These are phyloP conservation scores for Aspergillus fumigatiaffinis DNA, from an alignment of 2,329 filamentous ascomycete genomes.

Conservation along the genomic window DNA sequence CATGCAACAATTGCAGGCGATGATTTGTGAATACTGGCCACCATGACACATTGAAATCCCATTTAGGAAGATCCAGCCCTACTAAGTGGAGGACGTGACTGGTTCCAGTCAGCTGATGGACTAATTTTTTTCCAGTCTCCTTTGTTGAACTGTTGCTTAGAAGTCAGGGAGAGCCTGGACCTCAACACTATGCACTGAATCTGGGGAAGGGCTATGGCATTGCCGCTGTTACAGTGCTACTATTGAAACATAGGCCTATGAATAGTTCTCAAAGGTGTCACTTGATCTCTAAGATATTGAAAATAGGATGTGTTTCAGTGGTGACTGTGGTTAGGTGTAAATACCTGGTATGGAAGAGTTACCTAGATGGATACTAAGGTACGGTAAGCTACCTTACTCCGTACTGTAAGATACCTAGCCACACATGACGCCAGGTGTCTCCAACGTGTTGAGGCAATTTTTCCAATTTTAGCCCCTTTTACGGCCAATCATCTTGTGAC, in stretches of 20 bases:
- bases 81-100: constrained; percentile 19
- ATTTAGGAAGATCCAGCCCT: constrained; percentile 14
- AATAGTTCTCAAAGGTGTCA: not conserved
- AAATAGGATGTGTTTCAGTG: not conserved
- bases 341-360: not conserved
- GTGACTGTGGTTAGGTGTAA: not conserved
- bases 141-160: constrained; percentile 1
- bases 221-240: not conserved
- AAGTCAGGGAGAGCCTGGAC: not conserved
- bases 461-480: constrained; percentile 15
- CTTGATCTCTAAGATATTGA: not conserved
- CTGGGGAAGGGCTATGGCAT: not conserved
- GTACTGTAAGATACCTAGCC: not conserved
- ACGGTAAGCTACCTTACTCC: not conserved
- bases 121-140: constrained; percentile 3
- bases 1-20: constrained; percentile 9
- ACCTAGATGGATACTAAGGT: not conserved
- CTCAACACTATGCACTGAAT: not conserved
- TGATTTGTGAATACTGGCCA: constrained; percentile 21
- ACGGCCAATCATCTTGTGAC: constrained; percentile 12
- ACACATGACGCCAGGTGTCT: not conserved
- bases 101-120: constrained; percentile 16
- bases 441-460: constrained; percentile 7
- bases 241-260: not conserved
- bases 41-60: constrained; percentile 23